Evolutionary conservation across 805 yeast genomes (phyloP).

Genomic region (Dipodascopsis tothii): DNA sequence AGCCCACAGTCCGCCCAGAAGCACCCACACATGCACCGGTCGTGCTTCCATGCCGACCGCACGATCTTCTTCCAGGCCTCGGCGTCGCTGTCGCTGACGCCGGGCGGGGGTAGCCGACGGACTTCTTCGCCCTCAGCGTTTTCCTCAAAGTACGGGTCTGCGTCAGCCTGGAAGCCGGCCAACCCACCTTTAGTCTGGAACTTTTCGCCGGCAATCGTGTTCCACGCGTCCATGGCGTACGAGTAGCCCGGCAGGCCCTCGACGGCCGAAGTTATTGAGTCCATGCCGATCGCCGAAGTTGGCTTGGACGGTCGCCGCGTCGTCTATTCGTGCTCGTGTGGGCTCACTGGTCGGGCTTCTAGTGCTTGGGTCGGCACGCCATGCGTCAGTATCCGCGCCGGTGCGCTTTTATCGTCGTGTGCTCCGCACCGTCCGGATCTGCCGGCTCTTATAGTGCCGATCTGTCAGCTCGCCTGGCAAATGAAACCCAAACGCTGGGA

Average conservation of each 20-base stretch:
- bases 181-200: slow-evolving; percentile 43
- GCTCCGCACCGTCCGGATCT: no score
- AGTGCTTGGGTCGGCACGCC: no score
- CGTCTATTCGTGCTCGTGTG: no score
- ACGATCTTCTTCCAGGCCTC: slow-evolving; percentile 68
- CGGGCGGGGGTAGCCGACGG: slow-evolving; percentile 54
- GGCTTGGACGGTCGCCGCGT: no score
- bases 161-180: slow-evolving; percentile 1
- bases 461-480: no score
- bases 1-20: slow-evolving; percentile 37
- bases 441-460: no score
- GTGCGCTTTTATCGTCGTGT: no score
- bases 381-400: no score
- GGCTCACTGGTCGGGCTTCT: no score
- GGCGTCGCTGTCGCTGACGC: slow-evolving; percentile 51
- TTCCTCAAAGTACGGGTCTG: slow-evolving; percentile 56
- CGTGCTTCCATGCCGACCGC: slow-evolving; percentile 78
- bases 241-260: slow-evolving; percentile 54
- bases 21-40: slow-evolving; percentile 73
- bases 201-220: slow-evolving; percentile 60
- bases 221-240: slow-evolving; percentile 49
- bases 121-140: slow-evolving; percentile 45
- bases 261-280: slow-evolving; percentile 18
- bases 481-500: no score
- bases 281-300: no score